Evolutionary conservation across 805 yeast genomes (phyloP).

Genomic region (Lachancea kluyveri): DNA sequence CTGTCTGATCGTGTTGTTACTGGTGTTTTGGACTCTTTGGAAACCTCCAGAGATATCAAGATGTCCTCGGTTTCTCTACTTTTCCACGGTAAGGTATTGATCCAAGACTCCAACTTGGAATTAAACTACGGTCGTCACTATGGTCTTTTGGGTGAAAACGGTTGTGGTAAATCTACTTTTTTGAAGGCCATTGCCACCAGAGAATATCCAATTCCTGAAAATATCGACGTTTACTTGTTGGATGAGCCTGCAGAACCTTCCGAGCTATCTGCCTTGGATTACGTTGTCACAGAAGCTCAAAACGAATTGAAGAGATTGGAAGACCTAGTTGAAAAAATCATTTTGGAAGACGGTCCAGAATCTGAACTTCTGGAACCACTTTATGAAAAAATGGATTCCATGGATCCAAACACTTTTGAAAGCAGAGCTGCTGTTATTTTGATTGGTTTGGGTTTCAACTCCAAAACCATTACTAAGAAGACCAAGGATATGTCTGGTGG

Average conservation of each 20-base stretch:
- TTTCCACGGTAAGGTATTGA: conserved; percentile 95
- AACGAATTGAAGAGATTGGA: conserved; percentile 84
- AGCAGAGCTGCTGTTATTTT: conserved; percentile 92
- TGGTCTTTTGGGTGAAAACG: conserved; percentile 96
- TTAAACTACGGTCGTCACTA: conserved; percentile 96
- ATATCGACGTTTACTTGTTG: conserved; percentile 83
- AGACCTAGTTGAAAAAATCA: conserved; percentile 81
- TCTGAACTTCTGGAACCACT: conserved; percentile 75
- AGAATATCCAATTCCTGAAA: conserved; percentile 92
- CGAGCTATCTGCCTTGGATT: conserved; percentile 87
- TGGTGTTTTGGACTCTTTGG: conserved; percentile 88
- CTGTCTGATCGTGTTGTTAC: conserved; percentile 95
- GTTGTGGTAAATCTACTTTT: conserved; percentile 97
- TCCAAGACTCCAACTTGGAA: conserved; percentile 88
- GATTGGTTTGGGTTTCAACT: conserved; percentile 95
- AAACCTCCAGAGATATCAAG: conserved; percentile 90
- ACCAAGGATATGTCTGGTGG: conserved; percentile 99
- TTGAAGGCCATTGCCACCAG: conserved; percentile 90
- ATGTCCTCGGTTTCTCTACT: conserved; percentile 81
- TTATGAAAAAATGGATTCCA: conserved; percentile 90
- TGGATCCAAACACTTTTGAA: conserved; percentile 97
- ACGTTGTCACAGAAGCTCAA: conserved; percentile 97
- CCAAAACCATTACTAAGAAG: conserved; percentile 79
- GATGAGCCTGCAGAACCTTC: conserved; percentile 98
- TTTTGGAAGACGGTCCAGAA: conserved; percentile 93